These are phyloP conservation scores for Dionaea muscipula DNA, from an alignment of 179 eudicot species.

Conservation along the genomic window DNA sequence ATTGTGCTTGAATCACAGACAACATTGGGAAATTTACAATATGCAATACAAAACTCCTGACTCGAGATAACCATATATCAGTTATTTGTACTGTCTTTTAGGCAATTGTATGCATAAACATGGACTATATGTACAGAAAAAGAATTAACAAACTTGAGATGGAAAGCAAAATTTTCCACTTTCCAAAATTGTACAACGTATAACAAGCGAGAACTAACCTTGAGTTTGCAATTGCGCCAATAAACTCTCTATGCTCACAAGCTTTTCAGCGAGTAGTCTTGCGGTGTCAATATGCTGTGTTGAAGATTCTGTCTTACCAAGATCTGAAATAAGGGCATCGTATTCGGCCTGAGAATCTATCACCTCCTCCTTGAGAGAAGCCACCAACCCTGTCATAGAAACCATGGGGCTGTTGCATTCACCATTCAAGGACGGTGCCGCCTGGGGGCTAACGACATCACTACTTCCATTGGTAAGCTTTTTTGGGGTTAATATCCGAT, in stretches of 20 bases:
- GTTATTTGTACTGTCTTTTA: no score
- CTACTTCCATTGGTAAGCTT: slow-evolving; percentile 10
- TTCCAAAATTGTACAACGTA: not conserved
- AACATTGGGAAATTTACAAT: no score
- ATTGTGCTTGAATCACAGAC: no score
- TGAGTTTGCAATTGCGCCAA: slow-evolving; percentile 39
- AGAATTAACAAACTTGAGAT: not conserved
- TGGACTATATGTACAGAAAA: not conserved
- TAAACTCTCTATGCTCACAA: slow-evolving; percentile 55
- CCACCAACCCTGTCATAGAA: slow-evolving; percentile 31
- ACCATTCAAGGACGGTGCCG: slow-evolving; percentile 23
- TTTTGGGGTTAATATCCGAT: slow-evolving; percentile 32
- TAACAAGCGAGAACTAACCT: slow-evolving; percentile 14
- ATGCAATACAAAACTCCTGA: no score
- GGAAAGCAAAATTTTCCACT: not conserved
- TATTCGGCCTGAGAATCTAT: slow-evolving; percentile 51
- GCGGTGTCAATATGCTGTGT: slow-evolving; percentile 30
- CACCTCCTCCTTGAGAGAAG: slow-evolving; percentile 49
- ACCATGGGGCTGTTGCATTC: slow-evolving; percentile 15
- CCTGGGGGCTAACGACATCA: slow-evolving; percentile 11
- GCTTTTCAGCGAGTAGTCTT: slow-evolving; percentile 51
- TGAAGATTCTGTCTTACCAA: slow-evolving; percentile 29
- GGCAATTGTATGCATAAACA: no score
- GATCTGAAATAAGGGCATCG: slow-evolving; percentile 37
- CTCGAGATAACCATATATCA: no score